Base-by-base conservation (phyloP, 345 rosid genomes). In the Pugionium dolabratum region DNA sequence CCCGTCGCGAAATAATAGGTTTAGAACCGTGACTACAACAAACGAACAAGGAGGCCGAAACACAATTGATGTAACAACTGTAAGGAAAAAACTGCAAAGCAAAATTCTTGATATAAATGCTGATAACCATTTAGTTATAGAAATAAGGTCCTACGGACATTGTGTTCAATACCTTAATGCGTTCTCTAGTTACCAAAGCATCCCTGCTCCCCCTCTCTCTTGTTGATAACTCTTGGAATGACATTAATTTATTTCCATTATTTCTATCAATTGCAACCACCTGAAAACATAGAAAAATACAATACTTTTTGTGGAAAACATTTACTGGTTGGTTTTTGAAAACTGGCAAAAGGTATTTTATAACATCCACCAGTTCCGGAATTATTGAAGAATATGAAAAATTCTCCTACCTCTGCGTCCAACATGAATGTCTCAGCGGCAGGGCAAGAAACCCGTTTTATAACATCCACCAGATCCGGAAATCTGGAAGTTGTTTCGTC, bases 191-290 rank as follows among this genome's bases (percentile, higher is more conserved):
- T 53, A 92, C 52, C 54, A 74, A 70, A 52, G 82, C 83, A 71
- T 80, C 84, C 83, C 81, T 89, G 59, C 95, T 64, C 70, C 98
- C 98, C 77, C 92, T 83, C 77, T 85, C 88, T 78, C 96, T 88
- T 39, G 90, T 84, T 37, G 96, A 89, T 59, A 91, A 78, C 70
- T 91, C 96, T 80, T 91, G 98, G 72, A 91, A 91, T 68, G 98
- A 87, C 98, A 87, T 84, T 60, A 91, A 77, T 82, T 84, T 87
- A 75, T 72, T 71, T 42, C 79, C 83, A 76, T 87, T 86, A 71
- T 78, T 84, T 79, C 92, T 79, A 80, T 89, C 89, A 61, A 83
- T 77, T 62, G 96, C 96, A 75, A 89, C 98, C 51, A 89, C 91
- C 98, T 89, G 77, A 66, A 72, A 32, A 51, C 61, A 65, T 47